Conservation (phyloP, 805 yeast species). For the Candida hungchunana region DNA sequence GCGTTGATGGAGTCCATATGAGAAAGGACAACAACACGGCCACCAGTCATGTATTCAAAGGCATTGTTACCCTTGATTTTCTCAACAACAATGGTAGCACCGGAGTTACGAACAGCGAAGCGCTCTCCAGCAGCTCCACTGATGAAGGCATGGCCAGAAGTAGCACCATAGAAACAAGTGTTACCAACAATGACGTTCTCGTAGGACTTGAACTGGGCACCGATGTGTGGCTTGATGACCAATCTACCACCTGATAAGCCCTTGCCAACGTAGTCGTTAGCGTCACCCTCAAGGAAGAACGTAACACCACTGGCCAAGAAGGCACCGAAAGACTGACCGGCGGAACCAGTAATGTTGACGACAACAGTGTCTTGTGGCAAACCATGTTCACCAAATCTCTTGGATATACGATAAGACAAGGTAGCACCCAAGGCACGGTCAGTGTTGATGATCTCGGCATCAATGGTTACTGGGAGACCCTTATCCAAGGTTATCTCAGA, state of each 20-base stretch:
- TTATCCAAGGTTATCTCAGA: slow-evolving; percentile 91
- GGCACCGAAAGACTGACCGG: slow-evolving; percentile 99
- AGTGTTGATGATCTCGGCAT: slow-evolving; percentile 89
- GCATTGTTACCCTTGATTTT: slow-evolving; percentile 96
- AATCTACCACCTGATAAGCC: slow-evolving; percentile 95
- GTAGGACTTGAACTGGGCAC: slow-evolving; percentile 82
- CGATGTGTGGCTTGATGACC: slow-evolving; percentile 86
- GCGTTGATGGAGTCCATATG: slow-evolving; percentile 85
- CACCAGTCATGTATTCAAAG: slow-evolving; percentile 99
- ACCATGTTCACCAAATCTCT: slow-evolving; percentile 88
- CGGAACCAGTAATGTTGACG: slow-evolving; percentile 86
- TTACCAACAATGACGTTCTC: slow-evolving; percentile 96
- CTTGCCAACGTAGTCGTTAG: slow-evolving; percentile 97
- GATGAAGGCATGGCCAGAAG: slow-evolving; percentile 89
- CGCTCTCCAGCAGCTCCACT: slow-evolving; percentile 98
- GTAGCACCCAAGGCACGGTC: slow-evolving; percentile 97
- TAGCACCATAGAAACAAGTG: slow-evolving; percentile 97
- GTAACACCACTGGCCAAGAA: slow-evolving; percentile 95
- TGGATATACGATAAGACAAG: slow-evolving; percentile 87
- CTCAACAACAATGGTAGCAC: slow-evolving; percentile 95
- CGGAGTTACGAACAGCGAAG: slow-evolving; percentile 97
- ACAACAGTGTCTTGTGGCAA: slow-evolving; percentile 95
- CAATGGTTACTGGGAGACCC: slow-evolving; percentile 94
- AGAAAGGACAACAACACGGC: slow-evolving; percentile 92
- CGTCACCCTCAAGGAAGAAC: slow-evolving; percentile 92